phyloP scores from a whole-genome alignment of 148 eudicot species.

The Euryodendron excelsum region DNA sequence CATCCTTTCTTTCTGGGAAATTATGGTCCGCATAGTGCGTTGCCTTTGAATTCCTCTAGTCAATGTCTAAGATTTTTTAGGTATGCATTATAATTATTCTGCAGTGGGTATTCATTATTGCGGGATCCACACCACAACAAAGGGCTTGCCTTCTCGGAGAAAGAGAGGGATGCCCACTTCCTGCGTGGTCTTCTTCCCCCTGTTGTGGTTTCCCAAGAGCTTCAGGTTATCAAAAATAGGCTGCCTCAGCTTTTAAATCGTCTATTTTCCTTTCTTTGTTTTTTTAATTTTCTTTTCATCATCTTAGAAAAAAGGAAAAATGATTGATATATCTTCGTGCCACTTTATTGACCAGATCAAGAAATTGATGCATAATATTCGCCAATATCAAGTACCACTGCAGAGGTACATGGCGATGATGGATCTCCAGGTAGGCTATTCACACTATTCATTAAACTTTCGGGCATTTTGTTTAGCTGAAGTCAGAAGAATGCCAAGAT shows the following conservation, averaged over 20 bases:
- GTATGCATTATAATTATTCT: background rate
- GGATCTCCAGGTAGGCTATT: constrained; percentile 85
- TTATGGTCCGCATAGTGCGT: background rate
- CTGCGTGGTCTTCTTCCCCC: constrained; percentile 98
- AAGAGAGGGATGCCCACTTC: constrained; percentile 90
- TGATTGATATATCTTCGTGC: background rate
- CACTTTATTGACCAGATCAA: constrained; percentile 50
- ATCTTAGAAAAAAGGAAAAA: too few species aligned
- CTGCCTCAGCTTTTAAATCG: background rate
- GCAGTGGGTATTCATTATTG: constrained; percentile 86
- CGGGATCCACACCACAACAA: constrained; percentile 96
- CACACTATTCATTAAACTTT: background rate
- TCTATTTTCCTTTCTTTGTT: too few species aligned
- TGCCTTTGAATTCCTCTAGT: constrained; percentile 2
- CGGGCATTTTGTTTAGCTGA: background rate
- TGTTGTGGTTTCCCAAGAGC: constrained; percentile 59
- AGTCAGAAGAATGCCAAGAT: background rate
- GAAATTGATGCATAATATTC: constrained; percentile 82
- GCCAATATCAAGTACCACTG: constrained; percentile 89
- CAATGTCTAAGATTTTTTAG: background rate
- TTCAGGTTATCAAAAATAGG: constrained; percentile 52
- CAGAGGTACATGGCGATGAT: constrained; percentile 97
- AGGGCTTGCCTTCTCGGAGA: constrained; percentile 87
- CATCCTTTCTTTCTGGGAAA: background rate
- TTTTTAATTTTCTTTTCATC: background rate